phyloP scores from a whole-genome alignment of 1,284 basidiomycete species.

The Vanrija pseudolonga region DNA sequence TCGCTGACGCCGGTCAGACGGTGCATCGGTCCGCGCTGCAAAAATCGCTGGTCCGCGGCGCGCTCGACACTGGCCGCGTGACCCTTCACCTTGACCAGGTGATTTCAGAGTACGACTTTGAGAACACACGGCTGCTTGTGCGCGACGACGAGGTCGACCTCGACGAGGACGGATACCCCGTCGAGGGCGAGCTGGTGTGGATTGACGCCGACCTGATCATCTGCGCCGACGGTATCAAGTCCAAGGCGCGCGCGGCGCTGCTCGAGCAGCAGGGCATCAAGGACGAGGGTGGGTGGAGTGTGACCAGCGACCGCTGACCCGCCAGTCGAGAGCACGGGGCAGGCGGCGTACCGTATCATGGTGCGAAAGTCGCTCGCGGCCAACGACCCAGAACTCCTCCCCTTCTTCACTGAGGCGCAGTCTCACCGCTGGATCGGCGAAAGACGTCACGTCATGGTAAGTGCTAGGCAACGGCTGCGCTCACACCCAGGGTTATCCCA shows the following conservation, averaged over 20 bases:
- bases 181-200: constrained; percentile 21
- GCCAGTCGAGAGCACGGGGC: constrained; percentile 42
- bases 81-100: constrained; percentile 28
- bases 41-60: constrained; percentile 31
- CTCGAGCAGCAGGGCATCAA: constrained; percentile 30
- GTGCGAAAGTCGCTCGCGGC: constrained; percentile 30
- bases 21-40: constrained; percentile 45
- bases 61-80: constrained; percentile 28
- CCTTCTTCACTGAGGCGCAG: constrained; percentile 34
- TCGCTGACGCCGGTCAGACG: constrained; percentile 18
- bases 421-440: constrained; percentile 47
- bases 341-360: constrained; percentile 48
- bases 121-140: constrained; percentile 28
- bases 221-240: constrained; percentile 46
- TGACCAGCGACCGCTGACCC: neutral
- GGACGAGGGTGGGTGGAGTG: constrained; percentile 20
- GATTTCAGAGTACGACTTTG: constrained; percentile 38
- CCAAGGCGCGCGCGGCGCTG: constrained; percentile 33
- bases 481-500: constrained; percentile 39
- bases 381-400: constrained; percentile 41
- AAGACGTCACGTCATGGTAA: constrained; percentile 42
- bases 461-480: no score
- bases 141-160: constrained; percentile 10
- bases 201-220: constrained; percentile 42
- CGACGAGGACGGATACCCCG: neutral